A percentile compares a stretch with the other conserved stretches of the same genome.
Conservation (phyloP, 2,329 filamentous ascomycete species). For the Neurospora sp. region DNA sequence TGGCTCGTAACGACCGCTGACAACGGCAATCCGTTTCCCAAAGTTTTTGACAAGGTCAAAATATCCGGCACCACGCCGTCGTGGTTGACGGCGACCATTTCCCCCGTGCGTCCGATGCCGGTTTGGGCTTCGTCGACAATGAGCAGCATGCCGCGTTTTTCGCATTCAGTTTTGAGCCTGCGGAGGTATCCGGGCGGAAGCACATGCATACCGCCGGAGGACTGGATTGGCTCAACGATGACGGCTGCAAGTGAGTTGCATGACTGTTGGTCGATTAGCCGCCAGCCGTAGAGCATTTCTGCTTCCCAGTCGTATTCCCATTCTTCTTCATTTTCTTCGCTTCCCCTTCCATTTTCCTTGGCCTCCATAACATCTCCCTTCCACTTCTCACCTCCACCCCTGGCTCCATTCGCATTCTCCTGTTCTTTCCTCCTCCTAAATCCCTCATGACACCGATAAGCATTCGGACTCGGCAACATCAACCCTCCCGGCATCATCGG, state of each 20-base stretch:
- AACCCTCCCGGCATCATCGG: constrained; percentile 45
- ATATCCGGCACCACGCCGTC: constrained; percentile 48
- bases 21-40: constrained; percentile 50
- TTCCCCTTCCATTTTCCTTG: neutral
- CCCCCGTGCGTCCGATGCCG: constrained; percentile 44
- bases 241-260: constrained; percentile 53
- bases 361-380: no score
- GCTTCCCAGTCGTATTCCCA: constrained; percentile 54
- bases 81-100: constrained; percentile 49
- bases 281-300: constrained; percentile 51
- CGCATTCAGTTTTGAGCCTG: constrained; percentile 44
- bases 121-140: constrained; percentile 55
- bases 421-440: constrained; percentile 17
- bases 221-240: constrained; percentile 53
- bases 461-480: constrained; percentile 48
- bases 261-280: constrained; percentile 47
- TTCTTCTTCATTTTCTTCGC: constrained; percentile 25
- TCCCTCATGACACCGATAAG: constrained; percentile 33
- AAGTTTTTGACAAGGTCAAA: constrained; percentile 48
- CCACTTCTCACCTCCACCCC: no score
- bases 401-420: no score
- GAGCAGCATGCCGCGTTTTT: constrained; percentile 46
- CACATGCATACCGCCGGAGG: constrained; percentile 48
- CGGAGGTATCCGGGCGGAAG: constrained; percentile 49
- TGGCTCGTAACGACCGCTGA: constrained; percentile 46